Evolutionary conservation across 1,284 basidiomycete species (phyloP).

Genomic region (Earliella scabrosa): DNA sequence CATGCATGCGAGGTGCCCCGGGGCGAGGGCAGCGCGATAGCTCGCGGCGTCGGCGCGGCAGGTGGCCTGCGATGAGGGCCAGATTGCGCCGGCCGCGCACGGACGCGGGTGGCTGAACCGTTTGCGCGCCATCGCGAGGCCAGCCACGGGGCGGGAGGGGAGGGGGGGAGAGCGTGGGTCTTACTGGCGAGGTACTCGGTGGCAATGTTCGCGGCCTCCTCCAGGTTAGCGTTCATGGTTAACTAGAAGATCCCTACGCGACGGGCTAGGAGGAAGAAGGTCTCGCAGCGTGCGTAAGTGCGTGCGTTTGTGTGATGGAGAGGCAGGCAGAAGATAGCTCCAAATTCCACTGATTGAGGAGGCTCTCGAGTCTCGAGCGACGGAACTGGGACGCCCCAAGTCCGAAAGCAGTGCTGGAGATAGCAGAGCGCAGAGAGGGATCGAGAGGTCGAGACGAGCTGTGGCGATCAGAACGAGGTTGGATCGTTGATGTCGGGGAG

Average conservation of each 20-base stretch:
- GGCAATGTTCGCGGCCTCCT: conserved; percentile 73
- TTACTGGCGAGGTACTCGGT: conserved; percentile 72
- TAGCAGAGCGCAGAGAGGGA: conserved; percentile 8
- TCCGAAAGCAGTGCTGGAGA: conserved; percentile 18
- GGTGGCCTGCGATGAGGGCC: not conserved
- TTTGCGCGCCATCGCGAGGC: not conserved
- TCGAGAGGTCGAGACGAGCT: conserved; percentile 1
- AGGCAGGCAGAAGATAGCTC: too few species aligned
- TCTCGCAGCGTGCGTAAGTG: too few species aligned
- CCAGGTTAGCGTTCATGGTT: conserved; percentile 46
- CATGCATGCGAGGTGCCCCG: too few species aligned
- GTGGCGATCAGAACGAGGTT: conserved; percentile 19
- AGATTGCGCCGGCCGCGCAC: not conserved
- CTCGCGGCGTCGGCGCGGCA: not conserved
- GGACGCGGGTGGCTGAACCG: not conserved
- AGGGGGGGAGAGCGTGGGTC: conserved; percentile 32
- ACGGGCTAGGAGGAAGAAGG: too few species aligned
- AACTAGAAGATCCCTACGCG: not conserved
- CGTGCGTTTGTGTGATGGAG: too few species aligned
- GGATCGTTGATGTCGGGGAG: conserved; percentile 21
- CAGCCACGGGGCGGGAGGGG: conserved; percentile 1
- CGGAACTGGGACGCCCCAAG: conserved; percentile 7
- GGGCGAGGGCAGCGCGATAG: too few species aligned
- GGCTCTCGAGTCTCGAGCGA: not conserved
- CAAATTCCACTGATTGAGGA: conserved; percentile 6